Evolutionary conservation across 1,284 basidiomycete species (phyloP), one percentile per base, ranked within the genome.

Genomic region (Rhodotorula sp.): DNA sequence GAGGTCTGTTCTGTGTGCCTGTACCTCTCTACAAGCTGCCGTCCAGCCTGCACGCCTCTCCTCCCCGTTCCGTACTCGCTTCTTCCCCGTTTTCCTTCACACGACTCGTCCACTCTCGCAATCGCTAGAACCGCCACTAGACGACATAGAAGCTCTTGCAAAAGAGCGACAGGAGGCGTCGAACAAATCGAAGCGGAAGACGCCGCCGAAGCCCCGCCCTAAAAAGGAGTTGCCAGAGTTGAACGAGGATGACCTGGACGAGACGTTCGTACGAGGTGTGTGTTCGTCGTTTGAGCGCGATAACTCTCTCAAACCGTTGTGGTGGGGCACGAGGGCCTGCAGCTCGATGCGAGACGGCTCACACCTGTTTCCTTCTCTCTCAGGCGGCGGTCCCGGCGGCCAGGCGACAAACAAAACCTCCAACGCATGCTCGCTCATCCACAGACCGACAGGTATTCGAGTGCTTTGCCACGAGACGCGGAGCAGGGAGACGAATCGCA

Each of bases 361-460:
- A 20, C 15, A 32, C 30, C 17, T 1, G 15, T 24, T 20, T 17
- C 30, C 46, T 20, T 8, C 24, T n/a, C 20, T 27, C 44, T 17
- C 46, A 81, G 81, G 81, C 4, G 77, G 79, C 13, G 82, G 82
- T 5, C 82, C 82, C 1, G 82, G 82, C 19, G 82, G 82, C 1
- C 82, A 82, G 76, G 79, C 80, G 11, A 74, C 82, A 64, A 82
- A 82, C 76, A 82, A 82, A 73, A 82, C 81, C 19, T 80, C 79
- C 55, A 82, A 81, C 10, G 80, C 81, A 5, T 81, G 75, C 32
- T 80, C 77, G 27, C 77, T 83, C 0, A 76, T 80, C 7, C 82
- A 83, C 66, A 74, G 77, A 11, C 82, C 82, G 0, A 83, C 82
- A 0, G 82, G 72, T 20, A 79, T 82, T 24, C 76, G 81, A 9